phyloP scores from a whole-genome alignment of 768 basidiomycete genomes.

The Lepiota venenata region DNA sequence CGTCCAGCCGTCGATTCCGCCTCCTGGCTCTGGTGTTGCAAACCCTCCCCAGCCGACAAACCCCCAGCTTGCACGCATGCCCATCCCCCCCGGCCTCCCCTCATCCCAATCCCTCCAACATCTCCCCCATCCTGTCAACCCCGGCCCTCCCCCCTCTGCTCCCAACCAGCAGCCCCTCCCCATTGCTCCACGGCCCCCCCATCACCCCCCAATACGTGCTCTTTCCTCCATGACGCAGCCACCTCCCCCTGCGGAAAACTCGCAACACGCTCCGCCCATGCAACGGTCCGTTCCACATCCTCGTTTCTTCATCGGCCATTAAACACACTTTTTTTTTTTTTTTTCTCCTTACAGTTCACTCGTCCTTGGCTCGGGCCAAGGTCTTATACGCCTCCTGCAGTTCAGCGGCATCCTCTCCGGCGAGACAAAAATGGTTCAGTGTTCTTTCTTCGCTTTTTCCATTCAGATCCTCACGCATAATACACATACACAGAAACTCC shows the following conservation, averaged over 20 bases:
- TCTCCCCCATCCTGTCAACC: background rate
- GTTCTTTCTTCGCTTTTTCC: constrained; percentile 15
- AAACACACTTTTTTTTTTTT: no score
- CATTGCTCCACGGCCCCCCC: constrained; percentile 27
- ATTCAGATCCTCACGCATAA: background rate
- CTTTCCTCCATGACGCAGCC: constrained; percentile 20
- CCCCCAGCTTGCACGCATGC: background rate
- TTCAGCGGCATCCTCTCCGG: constrained; percentile 65
- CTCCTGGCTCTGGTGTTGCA: no score
- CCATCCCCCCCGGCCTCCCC: constrained; percentile 1
- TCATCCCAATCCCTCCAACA: background rate
- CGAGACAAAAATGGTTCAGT: constrained; percentile 47
- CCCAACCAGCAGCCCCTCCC: constrained; percentile 24
- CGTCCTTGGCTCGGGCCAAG: constrained; percentile 56
- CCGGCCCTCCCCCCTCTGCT: constrained; percentile 6
- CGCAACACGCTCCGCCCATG: constrained; percentile 10
- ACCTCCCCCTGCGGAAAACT: constrained; percentile 21
- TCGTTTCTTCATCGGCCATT: no score
- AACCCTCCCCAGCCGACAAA: no score
- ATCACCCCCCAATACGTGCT: constrained; percentile 14
- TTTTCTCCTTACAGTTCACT: constrained; percentile 9
- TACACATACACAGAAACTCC: constrained; percentile 48
- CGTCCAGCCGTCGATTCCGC: no score
- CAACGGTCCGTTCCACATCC: no score
- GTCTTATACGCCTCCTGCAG: constrained; percentile 58